Percentiles rank a stretch among this genome's conserved stretches.
Evolutionary conservation across 2,329 filamentous ascomycete species (phyloP).

Genomic region (Endothia cerciana): DNA sequence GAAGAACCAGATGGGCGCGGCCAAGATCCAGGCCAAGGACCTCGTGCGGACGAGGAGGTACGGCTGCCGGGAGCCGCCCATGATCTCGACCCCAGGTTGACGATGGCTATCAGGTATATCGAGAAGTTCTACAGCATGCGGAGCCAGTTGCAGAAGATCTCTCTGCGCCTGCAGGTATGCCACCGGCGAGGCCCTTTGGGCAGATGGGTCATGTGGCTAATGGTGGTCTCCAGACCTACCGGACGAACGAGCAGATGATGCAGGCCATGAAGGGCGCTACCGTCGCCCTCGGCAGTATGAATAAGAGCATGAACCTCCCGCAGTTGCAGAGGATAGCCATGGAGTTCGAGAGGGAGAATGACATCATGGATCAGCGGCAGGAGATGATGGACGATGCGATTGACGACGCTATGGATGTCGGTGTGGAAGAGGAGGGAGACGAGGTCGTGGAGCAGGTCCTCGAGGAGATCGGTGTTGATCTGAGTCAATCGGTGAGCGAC

Average conservation of each 20-base stretch:
- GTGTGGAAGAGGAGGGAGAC: constrained; percentile 91
- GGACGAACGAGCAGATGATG: constrained; percentile 99
- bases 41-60: constrained; percentile 86
- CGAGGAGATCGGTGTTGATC: constrained; percentile 94
- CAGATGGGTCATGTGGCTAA: background rate
- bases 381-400: constrained; percentile 99
- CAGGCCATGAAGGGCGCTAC: constrained; percentile 99
- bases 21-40: constrained; percentile 98
- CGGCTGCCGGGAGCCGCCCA: constrained; percentile 24
- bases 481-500: constrained; percentile 79
- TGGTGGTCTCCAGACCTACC: constrained; percentile 70
- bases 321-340: constrained; percentile 95
- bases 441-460: constrained; percentile 96
- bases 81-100: background rate
- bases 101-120: constrained; percentile 67
- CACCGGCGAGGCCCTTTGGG: constrained; percentile 1
- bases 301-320: constrained; percentile 94
- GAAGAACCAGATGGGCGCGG: constrained; percentile 96
- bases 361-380: constrained; percentile 98
- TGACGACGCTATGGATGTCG: constrained; percentile 90
- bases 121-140: constrained; percentile 99
- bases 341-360: constrained; percentile 99
- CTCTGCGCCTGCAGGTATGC: constrained; percentile 83
- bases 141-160: constrained; percentile 95
- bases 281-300: constrained; percentile 92